Percentiles rank a stretch among this genome's conserved stretches.
Evolutionary conservation across 768 basidiomycete genomes (phyloP).

Genomic region (Paxillus involutus): DNA sequence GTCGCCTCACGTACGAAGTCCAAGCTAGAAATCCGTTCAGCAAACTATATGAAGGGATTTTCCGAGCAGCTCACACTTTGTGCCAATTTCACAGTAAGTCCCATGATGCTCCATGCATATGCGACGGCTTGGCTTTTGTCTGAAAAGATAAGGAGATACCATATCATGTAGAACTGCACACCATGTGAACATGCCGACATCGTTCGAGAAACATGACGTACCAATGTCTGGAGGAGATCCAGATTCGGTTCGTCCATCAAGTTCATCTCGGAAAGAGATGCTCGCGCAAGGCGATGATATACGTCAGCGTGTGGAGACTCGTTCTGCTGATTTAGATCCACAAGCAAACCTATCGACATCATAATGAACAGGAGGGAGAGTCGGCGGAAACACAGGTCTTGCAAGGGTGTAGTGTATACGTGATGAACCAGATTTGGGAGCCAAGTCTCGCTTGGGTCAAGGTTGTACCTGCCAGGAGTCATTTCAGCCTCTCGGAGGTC

Average conservation of each 20-base stretch:
- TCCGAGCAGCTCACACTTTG: slow-evolving; percentile 55
- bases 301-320: slow-evolving; percentile 60
- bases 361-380: slow-evolving; percentile 70
- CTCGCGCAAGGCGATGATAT: slow-evolving; percentile 65
- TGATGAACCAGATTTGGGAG: slow-evolving; percentile 68
- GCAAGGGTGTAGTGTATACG: slow-evolving; percentile 60
- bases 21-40: slow-evolving; percentile 45
- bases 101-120: slow-evolving; percentile 77
- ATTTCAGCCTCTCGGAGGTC: neutral
- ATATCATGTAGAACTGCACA: slow-evolving; percentile 68
- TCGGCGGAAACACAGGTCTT: slow-evolving; percentile 62
- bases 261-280: slow-evolving; percentile 70
- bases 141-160: slow-evolving; percentile 73
- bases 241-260: slow-evolving; percentile 76
- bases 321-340: slow-evolving; percentile 57
- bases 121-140: slow-evolving; percentile 72
- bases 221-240: slow-evolving; percentile 67
- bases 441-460: slow-evolving; percentile 70
- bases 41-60: neutral
- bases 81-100: slow-evolving; percentile 69
- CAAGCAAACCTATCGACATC: slow-evolving; percentile 69
- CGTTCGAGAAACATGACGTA: slow-evolving; percentile 29
- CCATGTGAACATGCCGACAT: slow-evolving; percentile 30
- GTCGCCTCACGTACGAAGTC: slow-evolving; percentile 53
- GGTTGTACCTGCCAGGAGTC: slow-evolving; percentile 50